Evolutionary conservation across 257 asterid genomes (phyloP).

Genomic region (Przewalskia tangutica): DNA sequence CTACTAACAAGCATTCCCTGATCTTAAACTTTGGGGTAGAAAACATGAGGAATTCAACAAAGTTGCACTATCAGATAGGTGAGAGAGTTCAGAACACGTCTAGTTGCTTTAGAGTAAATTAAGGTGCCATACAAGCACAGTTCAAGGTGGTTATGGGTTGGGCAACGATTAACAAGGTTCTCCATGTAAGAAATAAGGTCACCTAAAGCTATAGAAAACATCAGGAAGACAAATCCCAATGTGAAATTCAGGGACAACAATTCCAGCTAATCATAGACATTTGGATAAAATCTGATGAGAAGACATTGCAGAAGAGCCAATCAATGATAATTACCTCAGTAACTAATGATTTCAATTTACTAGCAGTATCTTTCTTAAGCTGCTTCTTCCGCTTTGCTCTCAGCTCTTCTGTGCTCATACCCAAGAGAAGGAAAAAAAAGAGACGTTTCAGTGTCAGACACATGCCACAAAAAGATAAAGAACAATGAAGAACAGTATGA

Average conservation of each 20-base stretch:
- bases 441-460: neutral
- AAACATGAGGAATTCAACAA: neutral
- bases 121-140: neutral
- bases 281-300: neutral
- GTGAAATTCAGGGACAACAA: neutral
- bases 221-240: neutral
- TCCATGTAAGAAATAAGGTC: neutral
- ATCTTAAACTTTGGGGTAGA: neutral
- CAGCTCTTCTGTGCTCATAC: constrained; percentile 70
- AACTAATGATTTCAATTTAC: constrained; percentile 73
- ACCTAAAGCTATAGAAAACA: neutral
- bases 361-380: constrained; percentile 78
- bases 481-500: neutral
- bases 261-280: neutral
- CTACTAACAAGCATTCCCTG: neutral
- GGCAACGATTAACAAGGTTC: neutral
- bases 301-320: neutral
- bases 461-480: neutral
- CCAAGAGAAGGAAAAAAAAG: neutral
- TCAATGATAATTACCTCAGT: constrained; percentile 49
- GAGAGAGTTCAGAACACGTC: neutral
- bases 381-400: constrained; percentile 85
- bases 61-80: neutral
- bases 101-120: neutral
- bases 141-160: neutral